Evolutionary conservation across 2,329 filamentous ascomycete genomes (phyloP).

Genomic region (Zymoseptoria ardabiliae): DNA sequence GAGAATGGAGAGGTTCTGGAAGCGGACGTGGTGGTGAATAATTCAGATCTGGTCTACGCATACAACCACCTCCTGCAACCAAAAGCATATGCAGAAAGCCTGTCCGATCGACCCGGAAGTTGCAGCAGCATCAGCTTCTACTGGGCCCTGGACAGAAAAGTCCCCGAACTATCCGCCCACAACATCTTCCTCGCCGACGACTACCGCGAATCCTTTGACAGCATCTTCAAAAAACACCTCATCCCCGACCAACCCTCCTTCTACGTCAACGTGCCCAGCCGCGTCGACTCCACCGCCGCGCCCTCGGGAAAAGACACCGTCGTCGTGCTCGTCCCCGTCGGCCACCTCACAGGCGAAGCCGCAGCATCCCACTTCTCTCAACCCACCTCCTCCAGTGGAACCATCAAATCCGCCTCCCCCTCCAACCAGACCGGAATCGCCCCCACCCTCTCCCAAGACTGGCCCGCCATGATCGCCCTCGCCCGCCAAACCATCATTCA

Average conservation of each 20-base stretch:
- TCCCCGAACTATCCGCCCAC: conserved; percentile 60
- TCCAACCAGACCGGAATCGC: conserved; percentile 31
- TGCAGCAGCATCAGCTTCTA: conserved; percentile 73
- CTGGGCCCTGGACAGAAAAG: conserved; percentile 56
- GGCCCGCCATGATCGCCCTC: conserved; percentile 51
- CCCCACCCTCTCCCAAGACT: conserved; percentile 47
- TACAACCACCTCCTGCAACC: conserved; percentile 58
- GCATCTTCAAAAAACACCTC: conserved; percentile 62
- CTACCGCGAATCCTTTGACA: conserved; percentile 66
- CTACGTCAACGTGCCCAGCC: conserved; percentile 68
- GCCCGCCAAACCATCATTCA: conserved; percentile 55
- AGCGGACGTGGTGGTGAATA: conserved; percentile 62
- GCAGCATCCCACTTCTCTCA: background rate
- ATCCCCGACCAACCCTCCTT: conserved; percentile 65
- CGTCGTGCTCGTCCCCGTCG: conserved; percentile 65
- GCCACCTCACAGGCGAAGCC: conserved; percentile 48
- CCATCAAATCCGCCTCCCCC: conserved; percentile 20
- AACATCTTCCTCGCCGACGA: conserved; percentile 72
- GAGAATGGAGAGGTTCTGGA: conserved; percentile 50
- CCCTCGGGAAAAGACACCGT: conserved; percentile 58
- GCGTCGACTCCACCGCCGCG: conserved; percentile 61
- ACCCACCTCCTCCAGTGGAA: conserved; percentile 26
- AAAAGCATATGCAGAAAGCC: conserved; percentile 36
- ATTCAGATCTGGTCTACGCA: conserved; percentile 67
- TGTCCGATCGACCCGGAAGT: conserved; percentile 49